Evolutionary conservation across 495 filamentous ascomycete species (phyloP).

Genomic region (Pseudomonodictys pantanalensis): DNA sequence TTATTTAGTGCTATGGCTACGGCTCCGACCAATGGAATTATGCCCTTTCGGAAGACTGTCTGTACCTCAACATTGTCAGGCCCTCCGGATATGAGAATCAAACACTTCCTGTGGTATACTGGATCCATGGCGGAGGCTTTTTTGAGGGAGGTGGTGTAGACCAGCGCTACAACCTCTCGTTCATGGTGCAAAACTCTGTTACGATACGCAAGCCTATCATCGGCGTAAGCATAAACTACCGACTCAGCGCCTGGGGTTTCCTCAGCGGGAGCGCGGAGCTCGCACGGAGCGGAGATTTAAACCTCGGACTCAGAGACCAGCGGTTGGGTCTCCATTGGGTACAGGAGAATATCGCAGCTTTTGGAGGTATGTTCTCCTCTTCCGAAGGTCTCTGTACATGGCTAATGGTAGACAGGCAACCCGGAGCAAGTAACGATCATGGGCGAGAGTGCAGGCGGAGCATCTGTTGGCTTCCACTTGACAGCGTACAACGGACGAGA

Average conservation of each 20-base stretch:
- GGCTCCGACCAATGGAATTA: slow-evolving; percentile 27
- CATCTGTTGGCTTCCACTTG: slow-evolving; percentile 36
- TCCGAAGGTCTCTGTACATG: not conserved
- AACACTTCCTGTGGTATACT: slow-evolving; percentile 63
- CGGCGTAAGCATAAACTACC: slow-evolving; percentile 60
- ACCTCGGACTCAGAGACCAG: slow-evolving; percentile 59
- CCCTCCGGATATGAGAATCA: slow-evolving; percentile 51
- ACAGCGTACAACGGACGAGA: slow-evolving; percentile 41
- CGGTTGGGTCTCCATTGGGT: slow-evolving; percentile 62
- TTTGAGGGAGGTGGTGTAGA: slow-evolving; percentile 34
- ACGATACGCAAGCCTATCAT: slow-evolving; percentile 58
- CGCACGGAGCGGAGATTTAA: slow-evolving; percentile 48
- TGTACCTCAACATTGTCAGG: slow-evolving; percentile 63
- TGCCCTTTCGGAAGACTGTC: slow-evolving; percentile 55
- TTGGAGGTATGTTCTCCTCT: slow-evolving; percentile 36
- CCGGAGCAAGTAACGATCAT: slow-evolving; percentile 39
- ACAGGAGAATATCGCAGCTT: slow-evolving; percentile 46
- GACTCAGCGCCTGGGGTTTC: slow-evolving; percentile 56
- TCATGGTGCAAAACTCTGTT: slow-evolving; percentile 53
- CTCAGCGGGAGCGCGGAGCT: slow-evolving; percentile 45
- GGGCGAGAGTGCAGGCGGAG: slow-evolving; percentile 31
- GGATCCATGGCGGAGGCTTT: slow-evolving; percentile 58
- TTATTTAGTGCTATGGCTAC: too few species aligned
- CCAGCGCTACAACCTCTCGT: slow-evolving; percentile 51
- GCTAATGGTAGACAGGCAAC: slow-evolving; percentile 35